Percentiles rank a stretch among this genome's conserved stretches.
Conservation (phyloP, 2,329 filamentous ascomycete species). For the Epichloe sibirici region DNA sequence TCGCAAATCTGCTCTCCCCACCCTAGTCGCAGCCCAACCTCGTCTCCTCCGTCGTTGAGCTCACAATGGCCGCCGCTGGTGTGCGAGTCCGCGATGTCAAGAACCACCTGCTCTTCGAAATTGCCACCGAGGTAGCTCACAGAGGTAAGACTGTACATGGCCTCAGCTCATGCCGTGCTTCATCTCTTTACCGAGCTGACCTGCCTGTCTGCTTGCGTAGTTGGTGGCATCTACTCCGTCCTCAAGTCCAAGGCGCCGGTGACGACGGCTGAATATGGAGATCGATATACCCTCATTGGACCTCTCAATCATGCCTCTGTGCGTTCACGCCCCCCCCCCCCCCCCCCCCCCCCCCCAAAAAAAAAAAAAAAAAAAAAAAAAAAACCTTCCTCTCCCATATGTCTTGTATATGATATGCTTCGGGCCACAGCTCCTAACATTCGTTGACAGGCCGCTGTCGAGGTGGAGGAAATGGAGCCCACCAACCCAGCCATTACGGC, state of each 20-base stretch:
- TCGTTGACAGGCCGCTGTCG: conserved; percentile 69
- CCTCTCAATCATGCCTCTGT: conserved; percentile 87
- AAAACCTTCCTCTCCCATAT: not conserved
- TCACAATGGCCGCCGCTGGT: conserved; percentile 34
- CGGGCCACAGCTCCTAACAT: conserved; percentile 3
- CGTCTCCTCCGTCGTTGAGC: not conserved
- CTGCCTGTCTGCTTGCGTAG: conserved; percentile 30
- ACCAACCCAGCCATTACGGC: conserved; percentile 64
- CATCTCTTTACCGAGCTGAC: not conserved
- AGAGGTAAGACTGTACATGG: conserved; percentile 49
- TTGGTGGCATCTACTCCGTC: conserved; percentile 97
- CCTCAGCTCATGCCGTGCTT: conserved; percentile 3
- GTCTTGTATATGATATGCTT: not conserved
- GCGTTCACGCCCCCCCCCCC: conserved; percentile 21
- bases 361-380: too few species aligned
- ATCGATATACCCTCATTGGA: conserved; percentile 88
- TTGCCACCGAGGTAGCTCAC: conserved; percentile 95
- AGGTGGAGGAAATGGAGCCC: conserved; percentile 87
- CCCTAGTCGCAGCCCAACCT: not conserved
- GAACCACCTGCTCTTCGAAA: conserved; percentile 92
- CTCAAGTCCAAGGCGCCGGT: conserved; percentile 98
- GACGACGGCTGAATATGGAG: conserved; percentile 96
- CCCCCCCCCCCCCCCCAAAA: too few species aligned
- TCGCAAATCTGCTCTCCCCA: not conserved
- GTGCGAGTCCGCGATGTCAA: conserved; percentile 59